Percentiles rank a stretch among this genome's conserved stretches.
These are phyloP conservation scores for Boletellus deceptivus DNA, from an alignment of 1,284 basidiomycete species.

Conservation along the genomic window DNA sequence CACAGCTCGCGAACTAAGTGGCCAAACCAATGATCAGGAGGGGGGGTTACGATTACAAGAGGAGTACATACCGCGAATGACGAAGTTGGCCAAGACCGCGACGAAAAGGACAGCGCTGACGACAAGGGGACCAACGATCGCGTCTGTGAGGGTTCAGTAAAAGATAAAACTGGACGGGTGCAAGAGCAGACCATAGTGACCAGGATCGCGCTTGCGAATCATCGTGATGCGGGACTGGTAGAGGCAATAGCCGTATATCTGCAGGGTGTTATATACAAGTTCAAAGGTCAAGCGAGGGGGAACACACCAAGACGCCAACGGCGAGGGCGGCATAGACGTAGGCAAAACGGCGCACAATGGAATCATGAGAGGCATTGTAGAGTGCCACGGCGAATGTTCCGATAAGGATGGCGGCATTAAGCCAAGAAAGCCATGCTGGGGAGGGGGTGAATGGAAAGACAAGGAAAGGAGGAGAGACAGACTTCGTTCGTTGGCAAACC, in stretches of 20 bases:
- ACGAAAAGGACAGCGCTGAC: conserved; percentile 80
- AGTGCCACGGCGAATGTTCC: conserved; percentile 86
- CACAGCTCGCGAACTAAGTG: conserved; percentile 40
- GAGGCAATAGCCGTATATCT: conserved; percentile 85
- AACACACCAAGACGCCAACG: conserved; percentile 57
- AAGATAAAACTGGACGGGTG: conserved; percentile 8
- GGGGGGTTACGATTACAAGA: neutral
- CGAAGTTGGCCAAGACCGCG: conserved; percentile 84
- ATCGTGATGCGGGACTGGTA: conserved; percentile 90
- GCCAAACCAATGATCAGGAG: neutral
- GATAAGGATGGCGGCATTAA: conserved; percentile 83
- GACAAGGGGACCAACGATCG: conserved; percentile 75
- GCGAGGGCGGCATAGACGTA: conserved; percentile 84
- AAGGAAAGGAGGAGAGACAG: conserved; percentile 18
- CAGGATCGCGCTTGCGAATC: conserved; percentile 90
- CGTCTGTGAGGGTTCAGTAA: conserved; percentile 49
- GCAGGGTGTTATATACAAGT: neutral
- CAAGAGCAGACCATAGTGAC: conserved; percentile 75
- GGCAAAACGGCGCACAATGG: conserved; percentile 76
- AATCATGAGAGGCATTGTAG: conserved; percentile 82
- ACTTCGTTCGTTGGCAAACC: conserved; percentile 99
- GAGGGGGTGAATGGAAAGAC: conserved; percentile 4
- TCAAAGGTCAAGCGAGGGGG: neutral
- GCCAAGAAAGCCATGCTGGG: conserved; percentile 87
- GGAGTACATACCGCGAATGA: conserved; percentile 66